These are phyloP conservation scores for Beauveria medogensis DNA, from an alignment of 2,329 filamentous ascomycete species.

Conservation along the genomic window DNA sequence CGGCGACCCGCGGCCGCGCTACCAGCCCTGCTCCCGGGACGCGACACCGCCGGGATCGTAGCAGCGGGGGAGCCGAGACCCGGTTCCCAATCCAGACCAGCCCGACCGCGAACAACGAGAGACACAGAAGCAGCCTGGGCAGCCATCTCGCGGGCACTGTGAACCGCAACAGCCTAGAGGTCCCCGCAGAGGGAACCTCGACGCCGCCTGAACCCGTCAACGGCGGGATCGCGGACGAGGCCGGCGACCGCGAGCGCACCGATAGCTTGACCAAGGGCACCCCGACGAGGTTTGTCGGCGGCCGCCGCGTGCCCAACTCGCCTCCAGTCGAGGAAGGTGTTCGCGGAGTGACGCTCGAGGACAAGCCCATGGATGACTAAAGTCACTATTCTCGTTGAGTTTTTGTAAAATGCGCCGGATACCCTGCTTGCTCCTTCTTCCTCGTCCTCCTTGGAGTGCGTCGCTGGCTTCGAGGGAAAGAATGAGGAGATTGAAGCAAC, in stretches of 20 bases:
- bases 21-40: constrained; percentile 60
- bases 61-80: constrained; percentile 63
- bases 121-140: constrained; percentile 42
- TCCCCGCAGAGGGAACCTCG: constrained; percentile 54
- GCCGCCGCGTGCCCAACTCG: constrained; percentile 32
- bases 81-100: constrained; percentile 76
- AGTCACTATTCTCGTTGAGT: neutral
- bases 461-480: neutral
- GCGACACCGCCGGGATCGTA: constrained; percentile 71
- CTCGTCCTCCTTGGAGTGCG: neutral
- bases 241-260: constrained; percentile 15
- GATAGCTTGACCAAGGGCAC: constrained; percentile 17
- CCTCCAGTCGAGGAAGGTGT: constrained; percentile 24
- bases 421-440: neutral
- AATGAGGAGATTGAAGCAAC: neutral
- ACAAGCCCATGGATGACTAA: constrained; percentile 45
- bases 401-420: neutral
- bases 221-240: constrained; percentile 26
- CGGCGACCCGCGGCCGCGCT: constrained; percentile 59
- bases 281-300: constrained; percentile 38
- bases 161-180: constrained; percentile 69
- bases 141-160: constrained; percentile 40
- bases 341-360: constrained; percentile 43
- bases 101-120: constrained; percentile 45
- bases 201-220: constrained; percentile 35